Evolutionary conservation across 352 stramenopile species (phyloP), one percentile per base, ranked within the genome.

Genomic region (Phytopythium cucurbitacearum): DNA sequence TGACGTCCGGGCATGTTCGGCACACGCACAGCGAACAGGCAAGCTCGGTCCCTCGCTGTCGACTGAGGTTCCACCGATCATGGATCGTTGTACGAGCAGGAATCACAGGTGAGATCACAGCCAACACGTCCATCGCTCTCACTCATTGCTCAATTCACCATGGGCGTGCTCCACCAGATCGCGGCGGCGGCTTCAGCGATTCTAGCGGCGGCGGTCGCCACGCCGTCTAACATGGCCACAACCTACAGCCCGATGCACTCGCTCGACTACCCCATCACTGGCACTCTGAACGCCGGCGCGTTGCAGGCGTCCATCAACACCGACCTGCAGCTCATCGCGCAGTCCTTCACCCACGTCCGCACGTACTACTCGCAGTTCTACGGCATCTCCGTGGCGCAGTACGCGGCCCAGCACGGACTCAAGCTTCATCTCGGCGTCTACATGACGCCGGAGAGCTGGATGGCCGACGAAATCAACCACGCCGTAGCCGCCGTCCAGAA

Each of bases 291-390:
- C 34, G 50, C 51, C 43, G 52, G 56, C 21, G 59, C 65, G 32
- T 51, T 77, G 33, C 43, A 48, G 11, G 52, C 47, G 35, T 57
- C 62, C 6, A 67, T 82, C 15, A 68, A 83, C 38, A 48, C 62
- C 8, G 74, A 88, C 56, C 72, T 87, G 35, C 41, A 35, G 7
- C 61, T 77, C 37, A 71, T 85, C 40, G 62, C 57, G 32, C 34
- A 74, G 51, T 59, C 69, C 33, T 76, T 85, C 59, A 77, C 66
- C 3, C 64, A 78, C 41, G 70, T 84, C 46, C 75, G 73, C 41
- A 89, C 75, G 15, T 89, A 79, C 60, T 74, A 87, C 62, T 71
- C 78, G 53, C 64, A 76, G 48, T 80, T 73, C 46, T 80, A 65
- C 39, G 73, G 69, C 39, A 73, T 82, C 35, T 53, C 65, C 38